Evolutionary conservation across 108 stramenopile species (phyloP).

Genomic region (Nitzschia palea): DNA sequence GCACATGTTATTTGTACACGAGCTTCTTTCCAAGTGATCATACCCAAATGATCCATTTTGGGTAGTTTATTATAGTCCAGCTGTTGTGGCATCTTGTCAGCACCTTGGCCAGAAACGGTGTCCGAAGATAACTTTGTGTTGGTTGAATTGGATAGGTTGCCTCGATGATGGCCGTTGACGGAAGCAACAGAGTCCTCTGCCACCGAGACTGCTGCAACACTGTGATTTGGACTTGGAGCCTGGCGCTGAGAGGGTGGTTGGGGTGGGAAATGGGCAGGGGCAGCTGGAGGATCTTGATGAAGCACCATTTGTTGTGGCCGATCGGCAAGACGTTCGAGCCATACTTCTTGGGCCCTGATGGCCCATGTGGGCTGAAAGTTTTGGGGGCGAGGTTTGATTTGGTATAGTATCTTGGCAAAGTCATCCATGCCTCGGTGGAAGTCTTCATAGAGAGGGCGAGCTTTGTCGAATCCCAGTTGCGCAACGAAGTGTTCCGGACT

Average conservation of each 20-base stretch:
- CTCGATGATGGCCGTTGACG: not conserved
- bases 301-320: too few relatives aligned
- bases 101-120: not conserved
- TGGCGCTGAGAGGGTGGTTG: too few relatives aligned
- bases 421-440: not conserved
- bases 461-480: too few relatives aligned
- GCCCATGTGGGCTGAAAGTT: too few relatives aligned
- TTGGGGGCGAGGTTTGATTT: too few relatives aligned
- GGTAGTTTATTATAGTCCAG: not conserved
- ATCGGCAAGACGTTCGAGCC: too few relatives aligned
- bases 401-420: not conserved
- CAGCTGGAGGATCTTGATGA: too few relatives aligned
- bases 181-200: slow-evolving; percentile 7
- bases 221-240: slow-evolving; percentile 13
- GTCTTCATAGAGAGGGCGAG: not conserved
- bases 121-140: too few relatives aligned
- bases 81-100: not conserved
- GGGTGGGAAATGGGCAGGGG: too few relatives aligned
- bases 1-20: not conserved
- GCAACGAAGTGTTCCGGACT: too few relatives aligned
- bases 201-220: slow-evolving; percentile 8
- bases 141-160: not conserved
- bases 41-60: not conserved
- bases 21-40: not conserved
- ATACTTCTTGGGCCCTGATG: too few relatives aligned